A percentile compares a stretch with the other conserved stretches of the same genome.
These are phyloP conservation scores for Botrytis aclada DNA, from an alignment of 2,329 filamentous ascomycete species.

Conservation along the genomic window DNA sequence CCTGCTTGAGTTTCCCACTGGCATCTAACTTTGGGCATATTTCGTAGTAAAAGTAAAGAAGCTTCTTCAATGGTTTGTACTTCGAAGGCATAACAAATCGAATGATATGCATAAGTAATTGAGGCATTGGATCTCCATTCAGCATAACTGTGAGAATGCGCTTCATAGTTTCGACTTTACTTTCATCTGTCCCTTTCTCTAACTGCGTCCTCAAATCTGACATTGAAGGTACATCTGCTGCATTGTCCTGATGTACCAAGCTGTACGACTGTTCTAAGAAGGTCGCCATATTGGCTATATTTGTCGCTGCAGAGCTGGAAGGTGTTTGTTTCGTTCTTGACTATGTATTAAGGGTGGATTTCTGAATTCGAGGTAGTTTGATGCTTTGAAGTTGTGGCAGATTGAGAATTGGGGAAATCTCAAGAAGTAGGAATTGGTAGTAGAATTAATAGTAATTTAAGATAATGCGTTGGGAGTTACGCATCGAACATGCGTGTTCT, in stretches of 20 bases:
- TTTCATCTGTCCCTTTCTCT: conserved; percentile 90
- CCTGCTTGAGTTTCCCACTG: conserved; percentile 93
- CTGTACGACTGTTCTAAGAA: conserved; percentile 96
- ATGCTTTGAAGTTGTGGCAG: conserved; percentile 19
- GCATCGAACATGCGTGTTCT: conserved; percentile 26
- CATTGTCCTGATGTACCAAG: conserved; percentile 96
- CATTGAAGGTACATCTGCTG: conserved; percentile 83
- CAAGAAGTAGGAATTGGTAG: conserved; percentile 18
- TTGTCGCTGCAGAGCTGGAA: conserved; percentile 24
- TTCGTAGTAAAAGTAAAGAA: conserved; percentile 99
- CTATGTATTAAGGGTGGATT: conserved; percentile 21
- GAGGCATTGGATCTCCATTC: conserved; percentile 93
- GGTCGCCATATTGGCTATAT: conserved; percentile 71
- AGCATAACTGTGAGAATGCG: conserved; percentile 95
- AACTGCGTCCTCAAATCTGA: conserved; percentile 90
- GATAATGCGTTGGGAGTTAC: conserved; percentile 27
- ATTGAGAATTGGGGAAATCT: conserved; percentile 22
- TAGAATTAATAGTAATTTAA: conserved; percentile 25
- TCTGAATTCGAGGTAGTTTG: conserved; percentile 22
- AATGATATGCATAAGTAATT: conserved; percentile 98
- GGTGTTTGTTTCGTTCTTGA: conserved; percentile 27
- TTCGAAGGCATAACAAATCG: conserved; percentile 99
- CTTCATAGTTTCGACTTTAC: conserved; percentile 94
- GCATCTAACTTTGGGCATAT: conserved; percentile 95
- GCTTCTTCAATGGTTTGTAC: conserved; percentile 93